Percentiles rank a stretch among this genome's conserved stretches.
Evolutionary conservation across 805 yeast species (phyloP).

Genomic region (Candida corydali): DNA sequence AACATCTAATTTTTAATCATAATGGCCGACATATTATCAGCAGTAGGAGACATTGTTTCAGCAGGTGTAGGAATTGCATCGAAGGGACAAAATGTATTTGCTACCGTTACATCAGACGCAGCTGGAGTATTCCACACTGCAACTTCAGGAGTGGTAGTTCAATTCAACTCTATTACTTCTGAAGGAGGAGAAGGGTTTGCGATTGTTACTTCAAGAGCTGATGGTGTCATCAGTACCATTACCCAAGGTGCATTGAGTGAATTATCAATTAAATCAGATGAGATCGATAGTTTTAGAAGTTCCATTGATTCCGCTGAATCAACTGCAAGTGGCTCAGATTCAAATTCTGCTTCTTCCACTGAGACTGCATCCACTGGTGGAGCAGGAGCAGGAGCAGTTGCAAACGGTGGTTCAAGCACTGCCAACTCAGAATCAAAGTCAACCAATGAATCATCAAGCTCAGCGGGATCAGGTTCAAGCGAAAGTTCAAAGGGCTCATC

Average conservation of each 20-base stretch:
- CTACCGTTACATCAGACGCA: constrained; percentile 6
- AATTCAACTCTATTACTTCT: constrained; percentile 4
- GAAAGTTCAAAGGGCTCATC: neutral
- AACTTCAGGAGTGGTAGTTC: constrained; percentile 4
- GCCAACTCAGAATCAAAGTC: neutral
- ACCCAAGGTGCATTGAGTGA: constrained; percentile 6
- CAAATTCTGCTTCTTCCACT: neutral
- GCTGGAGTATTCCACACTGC: constrained; percentile 4
- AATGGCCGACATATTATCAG: constrained; percentile 2
- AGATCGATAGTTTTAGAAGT: constrained; percentile 3
- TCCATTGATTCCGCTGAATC: neutral
- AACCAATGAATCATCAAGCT: neutral
- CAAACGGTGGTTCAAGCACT: neutral
- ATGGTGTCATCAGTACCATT: constrained; percentile 4
- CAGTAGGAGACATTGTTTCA: constrained; percentile 1
- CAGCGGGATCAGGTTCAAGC: neutral
- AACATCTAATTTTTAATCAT: neutral
- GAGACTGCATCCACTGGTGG: neutral
- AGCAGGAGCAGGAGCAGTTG: neutral
- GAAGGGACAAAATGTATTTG: constrained; percentile 4
- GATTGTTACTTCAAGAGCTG: constrained; percentile 3
- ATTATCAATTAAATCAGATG: neutral
- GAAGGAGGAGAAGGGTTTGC: constrained; percentile 4
- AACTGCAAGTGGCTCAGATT: neutral
- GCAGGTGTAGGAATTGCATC: constrained; percentile 4